These are phyloP conservation scores for Hypoxylon cercidicola DNA, from an alignment of 495 filamentous ascomycete species.

Conservation along the genomic window DNA sequence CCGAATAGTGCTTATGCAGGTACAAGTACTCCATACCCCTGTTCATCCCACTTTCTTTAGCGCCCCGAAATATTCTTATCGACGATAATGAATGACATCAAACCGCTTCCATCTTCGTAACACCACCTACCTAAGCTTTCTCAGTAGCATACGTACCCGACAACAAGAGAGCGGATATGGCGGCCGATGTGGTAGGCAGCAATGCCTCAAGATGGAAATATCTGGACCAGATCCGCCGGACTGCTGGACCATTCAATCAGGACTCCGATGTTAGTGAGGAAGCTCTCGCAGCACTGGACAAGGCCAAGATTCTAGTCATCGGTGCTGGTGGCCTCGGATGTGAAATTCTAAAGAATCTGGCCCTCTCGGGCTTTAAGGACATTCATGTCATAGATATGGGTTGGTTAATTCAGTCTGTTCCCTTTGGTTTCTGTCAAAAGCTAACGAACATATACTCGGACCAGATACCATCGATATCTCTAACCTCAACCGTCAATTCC, in stretches of 20 bases:
- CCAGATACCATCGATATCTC: constrained; percentile 96
- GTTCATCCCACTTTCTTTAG: constrained; percentile 19
- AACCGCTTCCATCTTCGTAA: not conserved
- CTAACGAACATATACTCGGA: constrained; percentile 12
- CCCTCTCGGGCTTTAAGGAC: constrained; percentile 92
- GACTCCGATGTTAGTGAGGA: constrained; percentile 75
- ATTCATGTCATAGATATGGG: constrained; percentile 99
- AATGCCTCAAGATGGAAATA: constrained; percentile 66
- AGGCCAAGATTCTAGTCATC: constrained; percentile 78
- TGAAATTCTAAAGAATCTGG: constrained; percentile 96
- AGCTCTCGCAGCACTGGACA: constrained; percentile 67
- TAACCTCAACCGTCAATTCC: constrained; percentile 97
- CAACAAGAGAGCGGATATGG: constrained; percentile 22
- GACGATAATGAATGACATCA: constrained; percentile 40
- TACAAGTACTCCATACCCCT: not conserved
- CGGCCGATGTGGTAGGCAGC: constrained; percentile 2
- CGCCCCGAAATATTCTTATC: constrained; percentile 25
- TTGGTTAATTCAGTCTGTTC: constrained; percentile 16
- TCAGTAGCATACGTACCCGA: not conserved
- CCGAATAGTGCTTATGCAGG: not conserved
- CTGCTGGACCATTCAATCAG: constrained; percentile 76
- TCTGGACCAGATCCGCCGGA: constrained; percentile 79
- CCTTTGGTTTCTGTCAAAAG: not conserved
- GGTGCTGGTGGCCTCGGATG: constrained; percentile 96
- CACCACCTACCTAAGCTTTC: not conserved